Conservation (phyloP, 495 filamentous ascomycete genomes). For the Corynascus novoguineensis region DNA sequence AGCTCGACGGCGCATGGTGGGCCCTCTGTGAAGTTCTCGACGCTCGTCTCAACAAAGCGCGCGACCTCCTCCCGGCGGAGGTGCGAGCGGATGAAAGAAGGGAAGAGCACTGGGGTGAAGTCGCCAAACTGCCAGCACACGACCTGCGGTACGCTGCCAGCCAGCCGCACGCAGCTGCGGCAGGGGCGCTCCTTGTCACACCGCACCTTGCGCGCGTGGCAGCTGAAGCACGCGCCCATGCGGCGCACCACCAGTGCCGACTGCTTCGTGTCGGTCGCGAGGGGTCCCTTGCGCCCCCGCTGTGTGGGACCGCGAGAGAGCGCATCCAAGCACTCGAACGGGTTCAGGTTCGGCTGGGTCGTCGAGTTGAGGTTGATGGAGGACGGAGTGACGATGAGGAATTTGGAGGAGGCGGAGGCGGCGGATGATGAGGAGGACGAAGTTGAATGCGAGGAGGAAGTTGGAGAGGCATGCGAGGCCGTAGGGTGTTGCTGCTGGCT, state of each 20-base stretch:
- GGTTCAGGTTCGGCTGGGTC: constrained; percentile 29
- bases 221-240: constrained; percentile 47
- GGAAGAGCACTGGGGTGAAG: constrained; percentile 41
- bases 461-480: not conserved
- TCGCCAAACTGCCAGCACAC: constrained; percentile 46
- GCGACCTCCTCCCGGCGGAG: constrained; percentile 41
- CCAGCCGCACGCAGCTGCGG: constrained; percentile 43
- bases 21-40: constrained; percentile 34
- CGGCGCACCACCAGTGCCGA: constrained; percentile 43
- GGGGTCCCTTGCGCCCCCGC: constrained; percentile 43
- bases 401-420: constrained; percentile 27
- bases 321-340: constrained; percentile 45
- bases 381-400: constrained; percentile 45
- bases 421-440: constrained; percentile 6
- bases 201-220: constrained; percentile 43
- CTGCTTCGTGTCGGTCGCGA: constrained; percentile 43
- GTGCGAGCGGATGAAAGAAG: constrained; percentile 44
- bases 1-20: constrained; percentile 39
- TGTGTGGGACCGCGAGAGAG: constrained; percentile 35
- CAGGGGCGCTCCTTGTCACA: constrained; percentile 45
- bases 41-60: constrained; percentile 40
- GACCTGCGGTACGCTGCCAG: constrained; percentile 38
- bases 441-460: not conserved
- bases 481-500: constrained; percentile 15
- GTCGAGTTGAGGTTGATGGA: constrained; percentile 39